Evolutionary conservation across 2,329 filamentous ascomycete species (phyloP).

Genomic region (Hypoxylon sp.): DNA sequence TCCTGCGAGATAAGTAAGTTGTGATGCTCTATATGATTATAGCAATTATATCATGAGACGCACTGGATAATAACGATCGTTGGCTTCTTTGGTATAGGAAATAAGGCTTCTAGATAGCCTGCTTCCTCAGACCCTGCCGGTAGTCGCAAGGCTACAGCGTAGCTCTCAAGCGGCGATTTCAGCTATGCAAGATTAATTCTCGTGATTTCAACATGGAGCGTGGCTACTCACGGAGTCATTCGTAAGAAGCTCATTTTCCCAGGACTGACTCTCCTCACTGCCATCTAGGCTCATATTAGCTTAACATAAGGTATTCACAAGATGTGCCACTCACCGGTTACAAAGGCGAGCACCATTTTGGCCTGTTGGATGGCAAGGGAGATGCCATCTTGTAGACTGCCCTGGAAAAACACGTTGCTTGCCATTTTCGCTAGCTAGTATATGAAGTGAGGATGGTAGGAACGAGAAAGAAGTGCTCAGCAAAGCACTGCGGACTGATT

Average conservation of each 20-base stretch:
- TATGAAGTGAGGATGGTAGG: not conserved
- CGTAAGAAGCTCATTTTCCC: conserved; percentile 79
- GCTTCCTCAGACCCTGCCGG: conserved; percentile 83
- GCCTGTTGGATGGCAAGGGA: conserved; percentile 78
- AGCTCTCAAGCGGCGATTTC: conserved; percentile 68
- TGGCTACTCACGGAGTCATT: conserved; percentile 66
- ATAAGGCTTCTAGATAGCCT: conserved; percentile 84
- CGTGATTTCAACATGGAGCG: conserved; percentile 19
- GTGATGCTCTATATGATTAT: not conserved
- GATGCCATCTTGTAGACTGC: conserved; percentile 86
- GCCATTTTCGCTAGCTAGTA: conserved; percentile 8
- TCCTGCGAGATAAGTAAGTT: conserved; percentile 60
- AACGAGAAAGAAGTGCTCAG: not conserved
- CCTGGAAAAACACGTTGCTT: conserved; percentile 81
- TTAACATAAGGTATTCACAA: not conserved
- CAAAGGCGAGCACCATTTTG: conserved; percentile 88
- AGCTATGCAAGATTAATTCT: conserved; percentile 60
- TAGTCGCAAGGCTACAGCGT: conserved; percentile 79
- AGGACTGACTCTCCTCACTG: conserved; percentile 75
- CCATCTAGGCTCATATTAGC: conserved; percentile 69
- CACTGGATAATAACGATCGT: conserved; percentile 84
- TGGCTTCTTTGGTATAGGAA: conserved; percentile 83
- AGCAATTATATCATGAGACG: conserved; percentile 44
- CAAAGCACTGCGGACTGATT: not conserved
- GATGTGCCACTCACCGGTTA: conserved; percentile 72